phyloP scores from a whole-genome alignment of 352 stramenopile genomes.

The Phytophthora syringae region DNA sequence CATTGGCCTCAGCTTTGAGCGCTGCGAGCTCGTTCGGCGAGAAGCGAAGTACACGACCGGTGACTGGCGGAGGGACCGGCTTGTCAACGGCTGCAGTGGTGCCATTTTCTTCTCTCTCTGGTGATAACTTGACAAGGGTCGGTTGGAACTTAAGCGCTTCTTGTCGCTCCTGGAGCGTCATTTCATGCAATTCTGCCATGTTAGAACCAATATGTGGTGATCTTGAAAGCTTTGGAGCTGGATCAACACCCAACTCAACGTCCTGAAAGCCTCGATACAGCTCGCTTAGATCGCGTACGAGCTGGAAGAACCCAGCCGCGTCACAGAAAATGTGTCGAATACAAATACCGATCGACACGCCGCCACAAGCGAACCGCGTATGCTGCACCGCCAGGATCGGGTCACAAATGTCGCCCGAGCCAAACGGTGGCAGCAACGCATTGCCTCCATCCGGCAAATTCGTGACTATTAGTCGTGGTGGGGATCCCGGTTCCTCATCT shows the following conservation, averaged over 20 bases:
- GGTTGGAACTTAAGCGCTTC: conserved; percentile 11
- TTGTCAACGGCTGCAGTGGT: neutral
- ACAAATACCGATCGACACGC: conserved; percentile 27
- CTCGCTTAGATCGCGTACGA: conserved; percentile 21
- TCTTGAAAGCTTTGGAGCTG: conserved; percentile 3
- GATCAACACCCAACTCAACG: neutral
- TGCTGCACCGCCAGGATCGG: conserved; percentile 28
- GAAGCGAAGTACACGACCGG: conserved; percentile 25
- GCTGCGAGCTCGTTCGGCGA: conserved; percentile 16
- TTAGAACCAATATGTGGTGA: conserved; percentile 5
- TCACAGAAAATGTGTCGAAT: conserved; percentile 29
- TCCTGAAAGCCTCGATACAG: conserved; percentile 17
- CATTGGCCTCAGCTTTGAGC: conserved; percentile 23
- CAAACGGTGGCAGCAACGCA: conserved; percentile 25
- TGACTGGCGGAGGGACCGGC: conserved; percentile 2
- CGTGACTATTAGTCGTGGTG: conserved; percentile 22
- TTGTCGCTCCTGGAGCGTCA: conserved; percentile 6
- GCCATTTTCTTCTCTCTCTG: neutral
- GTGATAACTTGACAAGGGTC: conserved; percentile 9
- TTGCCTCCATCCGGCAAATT: conserved; percentile 29
- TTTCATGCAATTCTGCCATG: conserved; percentile 12
- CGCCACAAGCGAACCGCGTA: conserved; percentile 26
- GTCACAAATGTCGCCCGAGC: conserved; percentile 8
- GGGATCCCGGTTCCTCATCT: conserved; percentile 16
- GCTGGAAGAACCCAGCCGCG: conserved; percentile 31